Evolutionary conservation across 495 filamentous ascomycete species (phyloP), one percentile per base, ranked within the genome.

Genomic region (Penicillium diatomitis): DNA sequence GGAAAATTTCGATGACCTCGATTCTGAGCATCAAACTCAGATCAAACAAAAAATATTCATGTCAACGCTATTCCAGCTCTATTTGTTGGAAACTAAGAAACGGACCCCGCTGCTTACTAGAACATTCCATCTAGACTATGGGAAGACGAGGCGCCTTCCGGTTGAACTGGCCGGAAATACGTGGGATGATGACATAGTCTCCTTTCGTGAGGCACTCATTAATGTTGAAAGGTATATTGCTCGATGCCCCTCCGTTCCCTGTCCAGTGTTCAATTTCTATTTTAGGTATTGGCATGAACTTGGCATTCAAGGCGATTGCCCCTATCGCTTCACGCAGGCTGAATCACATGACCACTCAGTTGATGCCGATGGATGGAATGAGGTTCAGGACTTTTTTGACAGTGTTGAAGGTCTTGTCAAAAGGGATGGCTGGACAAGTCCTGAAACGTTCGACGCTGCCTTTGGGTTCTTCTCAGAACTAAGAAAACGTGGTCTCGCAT

Each of bases 391-490:
- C 12, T 60, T 71, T 39, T 69, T 60, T 34, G 55, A 67, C 35
- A 55, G 50, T 38, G 50, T 67, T 40, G 55, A 63, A 46, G 44
- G 48, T 27, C 42, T 67, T 44, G 62, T 68, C 31, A 52, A 66
- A 51, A 53, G 63, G 41, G 66, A 73, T 41, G 66, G 65, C 2
- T 73, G 68, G 68, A 67, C 66, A 27, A 11, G 51, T 41, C n/a
- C n/a, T n/a, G n/a, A n/a, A n/a, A n/a, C n/a, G n/a, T 67, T 57
- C 39, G 56, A 67, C 28, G 42, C 54, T 44, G 60, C 58, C 42
- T 37, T 55, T 36, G 28, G 60, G 8, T 54, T 66, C 31, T 61
- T 66, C 41, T 51, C 56, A 20, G 46, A 59, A 0, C 50, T 61
- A n/a, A 33, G 32, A 33, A 45, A 59, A 52, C 10, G 37, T 27